Conservation (phyloP, 164 flowering plant species). For the Taxillus chinensis region DNA sequence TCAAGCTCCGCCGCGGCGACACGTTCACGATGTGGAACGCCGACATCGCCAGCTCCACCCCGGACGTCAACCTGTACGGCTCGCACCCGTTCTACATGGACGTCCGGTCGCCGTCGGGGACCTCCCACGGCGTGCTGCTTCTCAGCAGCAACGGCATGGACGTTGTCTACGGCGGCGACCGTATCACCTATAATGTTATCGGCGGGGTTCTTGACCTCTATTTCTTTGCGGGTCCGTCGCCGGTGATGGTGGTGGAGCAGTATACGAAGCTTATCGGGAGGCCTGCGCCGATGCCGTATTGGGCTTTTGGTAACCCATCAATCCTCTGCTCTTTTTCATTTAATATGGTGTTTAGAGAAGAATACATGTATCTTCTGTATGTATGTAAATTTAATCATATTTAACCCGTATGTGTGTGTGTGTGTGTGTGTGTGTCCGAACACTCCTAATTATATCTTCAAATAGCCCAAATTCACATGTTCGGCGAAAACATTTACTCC, state of each 20-base stretch:
- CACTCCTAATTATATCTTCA: no score
- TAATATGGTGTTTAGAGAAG: no score
- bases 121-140: slow-evolving; percentile 6
- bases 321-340: no score
- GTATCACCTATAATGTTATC: slow-evolving; percentile 44
- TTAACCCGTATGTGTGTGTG: no score
- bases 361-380: no score
- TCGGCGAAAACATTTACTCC: no score
- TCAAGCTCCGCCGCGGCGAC: not conserved
- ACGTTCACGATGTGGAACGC: not conserved
- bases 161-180: slow-evolving; percentile 33
- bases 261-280: slow-evolving; percentile 49
- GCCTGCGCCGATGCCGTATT: slow-evolving; percentile 57
- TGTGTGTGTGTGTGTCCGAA: no score
- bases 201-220: slow-evolving; percentile 51
- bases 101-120: slow-evolving; percentile 12
- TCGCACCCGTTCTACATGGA: slow-evolving; percentile 1
- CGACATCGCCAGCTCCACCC: not conserved
- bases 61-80: not conserved
- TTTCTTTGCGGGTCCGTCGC: slow-evolving; percentile 40
- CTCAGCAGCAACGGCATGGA: slow-evolving; percentile 68
- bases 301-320: slow-evolving; percentile 40
- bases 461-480: no score
- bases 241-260: slow-evolving; percentile 36
- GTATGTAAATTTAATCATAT: no score